Evolutionary conservation across 2,329 filamentous ascomycete genomes (phyloP).

Genomic region (Xylaria hypoxylon): DNA sequence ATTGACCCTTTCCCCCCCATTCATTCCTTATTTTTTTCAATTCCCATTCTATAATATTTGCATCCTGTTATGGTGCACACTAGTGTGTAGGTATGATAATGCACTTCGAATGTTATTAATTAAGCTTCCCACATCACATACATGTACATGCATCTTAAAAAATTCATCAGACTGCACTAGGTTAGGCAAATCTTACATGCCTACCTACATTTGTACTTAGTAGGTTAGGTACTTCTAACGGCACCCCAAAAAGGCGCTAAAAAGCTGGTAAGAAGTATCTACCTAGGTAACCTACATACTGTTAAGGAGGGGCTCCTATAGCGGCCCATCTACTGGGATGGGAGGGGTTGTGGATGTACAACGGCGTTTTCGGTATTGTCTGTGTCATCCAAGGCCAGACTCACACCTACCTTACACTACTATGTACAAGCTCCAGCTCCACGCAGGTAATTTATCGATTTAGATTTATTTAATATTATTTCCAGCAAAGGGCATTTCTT

Average conservation of each 20-base stretch:
- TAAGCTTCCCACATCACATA: slow-evolving; percentile 2
- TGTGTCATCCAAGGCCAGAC: slow-evolving; percentile 3
- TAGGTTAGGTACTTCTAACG: not conserved
- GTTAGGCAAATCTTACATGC: not conserved
- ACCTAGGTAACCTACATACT: too few species aligned
- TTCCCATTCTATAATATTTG: too few species aligned
- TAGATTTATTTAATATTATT: slow-evolving; percentile 20
- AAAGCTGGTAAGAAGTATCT: too few species aligned
- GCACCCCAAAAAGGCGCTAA: slow-evolving; percentile 1
- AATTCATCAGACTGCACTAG: not conserved
- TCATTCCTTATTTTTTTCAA: too few species aligned
- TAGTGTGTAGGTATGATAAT: not conserved
- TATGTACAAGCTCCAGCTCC: slow-evolving; percentile 26
- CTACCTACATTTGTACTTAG: not conserved
- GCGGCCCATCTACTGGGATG: too few species aligned
- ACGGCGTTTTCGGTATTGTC: not conserved
- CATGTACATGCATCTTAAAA: slow-evolving; percentile 12
- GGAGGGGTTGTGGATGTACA: not conserved
- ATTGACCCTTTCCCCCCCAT: not conserved
- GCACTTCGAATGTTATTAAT: slow-evolving; percentile 7
- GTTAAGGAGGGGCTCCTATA: not conserved
- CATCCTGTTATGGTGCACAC: too few species aligned
- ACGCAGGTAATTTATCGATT: slow-evolving; percentile 25
- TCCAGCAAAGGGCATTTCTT: slow-evolving; percentile 1
- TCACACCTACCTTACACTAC: not conserved